Conservation (phyloP, 805 yeast species). For the Hanseniaspora guilliermondii region DNA sequence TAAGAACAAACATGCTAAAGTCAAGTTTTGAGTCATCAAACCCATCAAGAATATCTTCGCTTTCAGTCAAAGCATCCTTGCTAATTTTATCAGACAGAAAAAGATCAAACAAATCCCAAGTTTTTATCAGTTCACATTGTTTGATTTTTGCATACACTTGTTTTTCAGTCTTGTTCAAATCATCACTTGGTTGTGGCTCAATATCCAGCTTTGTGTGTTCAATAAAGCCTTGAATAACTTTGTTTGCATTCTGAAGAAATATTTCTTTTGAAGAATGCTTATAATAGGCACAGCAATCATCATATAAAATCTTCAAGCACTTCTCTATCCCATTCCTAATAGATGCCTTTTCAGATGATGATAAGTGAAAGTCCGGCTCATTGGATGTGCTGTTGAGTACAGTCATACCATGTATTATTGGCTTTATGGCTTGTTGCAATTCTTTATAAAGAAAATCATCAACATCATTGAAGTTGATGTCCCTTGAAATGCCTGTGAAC, state of each 20-base stretch:
- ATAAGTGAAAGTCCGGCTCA: not conserved
- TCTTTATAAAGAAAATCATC: not conserved
- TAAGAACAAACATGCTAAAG: not conserved
- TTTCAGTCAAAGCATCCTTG: not conserved
- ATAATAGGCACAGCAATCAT: not conserved
- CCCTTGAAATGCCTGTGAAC: not conserved
- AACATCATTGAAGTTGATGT: not conserved
- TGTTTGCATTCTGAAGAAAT: not conserved
- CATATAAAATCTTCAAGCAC: not conserved
- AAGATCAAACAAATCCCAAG: not conserved
- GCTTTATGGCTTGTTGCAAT: not conserved
- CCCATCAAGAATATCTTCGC: not conserved
- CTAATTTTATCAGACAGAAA: not conserved
- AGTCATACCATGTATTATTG: not conserved
- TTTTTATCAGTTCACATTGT: not conserved
- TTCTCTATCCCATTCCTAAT: not conserved
- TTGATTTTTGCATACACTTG: not conserved
- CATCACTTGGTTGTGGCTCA: not conserved
- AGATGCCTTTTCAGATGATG: not conserved
- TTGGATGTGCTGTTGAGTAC: not conserved
- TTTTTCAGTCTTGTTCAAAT: not conserved
- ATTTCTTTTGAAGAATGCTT: not conserved
- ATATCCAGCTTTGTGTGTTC: not conserved
- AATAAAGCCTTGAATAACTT: slow-evolving; percentile 5
- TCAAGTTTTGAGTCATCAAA: slow-evolving; percentile 3